These are phyloP conservation scores for Xylaria sp. DNA, from an alignment of 2,329 filamentous ascomycete species.

Conservation along the genomic window DNA sequence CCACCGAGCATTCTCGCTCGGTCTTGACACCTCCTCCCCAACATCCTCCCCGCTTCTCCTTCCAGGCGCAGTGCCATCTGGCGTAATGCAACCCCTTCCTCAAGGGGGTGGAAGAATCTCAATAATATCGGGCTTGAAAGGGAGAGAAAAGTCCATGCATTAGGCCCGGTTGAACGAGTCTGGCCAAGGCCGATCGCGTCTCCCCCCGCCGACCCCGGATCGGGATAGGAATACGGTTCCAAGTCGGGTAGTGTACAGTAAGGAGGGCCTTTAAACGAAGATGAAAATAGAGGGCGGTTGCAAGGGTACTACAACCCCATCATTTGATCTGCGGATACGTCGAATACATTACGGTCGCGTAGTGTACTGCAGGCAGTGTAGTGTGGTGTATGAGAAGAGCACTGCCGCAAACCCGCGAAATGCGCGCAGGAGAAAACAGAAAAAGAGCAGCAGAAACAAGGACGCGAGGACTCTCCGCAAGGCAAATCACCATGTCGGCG, in stretches of 20 bases:
- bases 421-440: neutral
- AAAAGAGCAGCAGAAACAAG: neutral
- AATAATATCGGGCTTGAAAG: conserved; percentile 6
- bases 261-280: neutral
- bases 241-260: neutral
- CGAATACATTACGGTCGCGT: too few relatives aligned
- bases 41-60: conserved; percentile 12
- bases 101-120: neutral
- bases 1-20: neutral
- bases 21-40: neutral
- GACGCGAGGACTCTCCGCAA: neutral
- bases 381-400: too few relatives aligned
- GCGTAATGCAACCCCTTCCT: conserved; percentile 19
- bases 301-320: too few relatives aligned
- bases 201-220: conserved; percentile 11
- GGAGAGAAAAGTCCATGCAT: conserved; percentile 25
- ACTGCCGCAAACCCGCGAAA: conserved; percentile 1
- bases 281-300: neutral
- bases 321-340: too few relatives aligned
- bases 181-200: conserved; percentile 2
- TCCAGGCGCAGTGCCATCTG: neutral
- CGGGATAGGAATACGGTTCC: neutral
- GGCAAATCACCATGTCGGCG: conserved; percentile 3
- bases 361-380: neutral
- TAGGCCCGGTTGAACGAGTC: conserved; percentile 16